Conservation (phyloP, 1,284 basidiomycete genomes). For the Trichosporon coremiiforme region DNA sequence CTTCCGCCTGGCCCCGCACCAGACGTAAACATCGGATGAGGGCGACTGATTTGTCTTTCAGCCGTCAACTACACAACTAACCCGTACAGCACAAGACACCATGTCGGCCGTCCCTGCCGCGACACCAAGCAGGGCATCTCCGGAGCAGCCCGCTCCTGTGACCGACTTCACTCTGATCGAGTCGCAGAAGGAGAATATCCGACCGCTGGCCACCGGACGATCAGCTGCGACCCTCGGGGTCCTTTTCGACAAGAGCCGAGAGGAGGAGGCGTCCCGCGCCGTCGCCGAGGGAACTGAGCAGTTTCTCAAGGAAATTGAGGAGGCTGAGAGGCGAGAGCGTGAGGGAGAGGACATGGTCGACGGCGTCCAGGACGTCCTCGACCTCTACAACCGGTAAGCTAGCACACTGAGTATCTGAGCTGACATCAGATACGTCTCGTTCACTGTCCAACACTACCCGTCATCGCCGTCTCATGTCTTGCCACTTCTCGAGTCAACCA, state of each 20-base stretch:
- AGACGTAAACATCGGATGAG: constrained; percentile 5
- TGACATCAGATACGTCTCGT: constrained; percentile 48
- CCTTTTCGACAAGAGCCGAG: constrained; percentile 55
- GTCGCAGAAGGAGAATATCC: constrained; percentile 65
- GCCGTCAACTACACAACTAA: constrained; percentile 2
- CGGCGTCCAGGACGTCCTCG: constrained; percentile 57
- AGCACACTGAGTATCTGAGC: neutral
- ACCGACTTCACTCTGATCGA: constrained; percentile 60
- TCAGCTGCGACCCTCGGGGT: constrained; percentile 62
- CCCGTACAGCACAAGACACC: constrained; percentile 20
- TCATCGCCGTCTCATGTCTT: constrained; percentile 69
- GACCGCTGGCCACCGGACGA: constrained; percentile 61
- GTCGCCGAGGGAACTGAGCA: constrained; percentile 56
- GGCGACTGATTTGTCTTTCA: constrained; percentile 32
- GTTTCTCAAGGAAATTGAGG: constrained; percentile 54
- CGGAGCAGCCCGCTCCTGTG: constrained; percentile 40
- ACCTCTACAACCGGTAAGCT: constrained; percentile 57
- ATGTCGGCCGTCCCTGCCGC: constrained; percentile 18
- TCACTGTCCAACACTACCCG: constrained; percentile 62
- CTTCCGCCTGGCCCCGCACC: neutral
- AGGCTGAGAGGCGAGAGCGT: constrained; percentile 52
- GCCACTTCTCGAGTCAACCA: constrained; percentile 73
- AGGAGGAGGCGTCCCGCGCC: constrained; percentile 54
- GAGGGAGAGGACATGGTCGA: constrained; percentile 63
- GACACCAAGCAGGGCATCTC: constrained; percentile 21